phyloP scores from a whole-genome alignment of 139 green algal species.

The Volvox africanus region DNA sequence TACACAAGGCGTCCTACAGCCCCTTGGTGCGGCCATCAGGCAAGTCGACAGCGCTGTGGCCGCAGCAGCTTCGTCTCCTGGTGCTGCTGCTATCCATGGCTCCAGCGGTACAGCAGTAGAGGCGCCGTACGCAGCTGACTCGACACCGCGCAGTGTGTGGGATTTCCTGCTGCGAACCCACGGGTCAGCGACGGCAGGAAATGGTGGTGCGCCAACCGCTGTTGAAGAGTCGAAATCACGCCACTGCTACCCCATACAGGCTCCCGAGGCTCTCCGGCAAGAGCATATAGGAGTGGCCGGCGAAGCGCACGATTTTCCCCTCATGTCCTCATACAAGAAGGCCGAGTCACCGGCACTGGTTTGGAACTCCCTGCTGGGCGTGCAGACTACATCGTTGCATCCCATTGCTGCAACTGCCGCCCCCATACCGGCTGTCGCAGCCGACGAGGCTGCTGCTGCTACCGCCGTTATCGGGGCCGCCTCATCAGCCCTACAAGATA shows the following conservation, averaged over 20 bases:
- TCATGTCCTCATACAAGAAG: neutral
- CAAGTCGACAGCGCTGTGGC: neutral
- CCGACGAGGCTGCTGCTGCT: neutral
- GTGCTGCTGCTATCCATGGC: neutral
- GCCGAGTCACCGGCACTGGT: neutral
- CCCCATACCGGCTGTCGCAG: neutral
- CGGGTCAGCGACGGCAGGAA: neutral
- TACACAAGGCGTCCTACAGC: neutral
- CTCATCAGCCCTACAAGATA: neutral
- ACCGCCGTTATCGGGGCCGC: neutral
- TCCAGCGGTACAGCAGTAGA: neutral
- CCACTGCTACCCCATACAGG: neutral
- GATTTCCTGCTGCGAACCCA: neutral
- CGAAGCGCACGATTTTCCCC: neutral
- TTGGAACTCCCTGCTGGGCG: constrained; percentile 16
- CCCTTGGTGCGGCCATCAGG: too few species aligned
- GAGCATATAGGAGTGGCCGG: neutral
- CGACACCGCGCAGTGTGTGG: neutral
- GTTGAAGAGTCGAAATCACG: too few species aligned
- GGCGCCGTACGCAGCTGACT: neutral
- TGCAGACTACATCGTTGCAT: neutral
- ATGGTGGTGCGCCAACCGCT: neutral
- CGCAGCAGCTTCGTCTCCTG: neutral
- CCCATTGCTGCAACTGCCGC: neutral
- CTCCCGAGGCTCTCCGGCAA: neutral